Evolutionary conservation across 805 yeast species (phyloP).

Genomic region (Scheffersomyces ergatensis): DNA sequence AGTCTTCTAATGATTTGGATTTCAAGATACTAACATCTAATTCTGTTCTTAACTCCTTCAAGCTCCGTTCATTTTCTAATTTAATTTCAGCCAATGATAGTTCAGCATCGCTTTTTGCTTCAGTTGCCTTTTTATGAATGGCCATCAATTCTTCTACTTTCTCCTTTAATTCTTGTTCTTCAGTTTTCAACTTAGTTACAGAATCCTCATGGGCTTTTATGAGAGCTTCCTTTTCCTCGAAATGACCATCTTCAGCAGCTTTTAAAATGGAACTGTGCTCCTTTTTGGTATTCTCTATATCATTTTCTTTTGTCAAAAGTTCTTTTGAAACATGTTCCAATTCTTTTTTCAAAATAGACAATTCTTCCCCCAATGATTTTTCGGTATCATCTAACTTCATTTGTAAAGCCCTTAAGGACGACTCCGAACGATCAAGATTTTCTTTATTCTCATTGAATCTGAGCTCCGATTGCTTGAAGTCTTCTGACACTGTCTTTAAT

Average conservation of each 20-base stretch:
- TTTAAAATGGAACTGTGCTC: background rate
- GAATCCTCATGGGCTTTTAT: background rate
- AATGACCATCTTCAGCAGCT: background rate
- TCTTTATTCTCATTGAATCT: slow-evolving; percentile 8
- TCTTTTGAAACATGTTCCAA: background rate
- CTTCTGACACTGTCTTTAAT: background rate
- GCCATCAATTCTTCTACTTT: background rate
- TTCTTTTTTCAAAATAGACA: background rate
- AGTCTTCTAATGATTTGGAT: too few relatives aligned
- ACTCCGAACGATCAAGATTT: background rate
- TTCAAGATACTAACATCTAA: background rate
- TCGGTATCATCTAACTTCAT: background rate
- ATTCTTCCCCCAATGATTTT: background rate
- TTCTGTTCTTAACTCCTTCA: background rate
- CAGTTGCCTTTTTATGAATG: background rate
- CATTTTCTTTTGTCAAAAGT: background rate
- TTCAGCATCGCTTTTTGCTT: background rate
- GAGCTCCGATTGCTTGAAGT: background rate
- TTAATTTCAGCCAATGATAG: background rate
- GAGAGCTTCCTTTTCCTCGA: background rate
- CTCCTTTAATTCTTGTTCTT: background rate
- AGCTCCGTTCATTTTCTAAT: background rate
- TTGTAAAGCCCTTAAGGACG: background rate
- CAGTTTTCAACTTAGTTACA: background rate
- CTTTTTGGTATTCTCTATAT: background rate